phyloP scores from a whole-genome alignment of 495 filamentous ascomycete species.

The Cladorrhinum samala region DNA sequence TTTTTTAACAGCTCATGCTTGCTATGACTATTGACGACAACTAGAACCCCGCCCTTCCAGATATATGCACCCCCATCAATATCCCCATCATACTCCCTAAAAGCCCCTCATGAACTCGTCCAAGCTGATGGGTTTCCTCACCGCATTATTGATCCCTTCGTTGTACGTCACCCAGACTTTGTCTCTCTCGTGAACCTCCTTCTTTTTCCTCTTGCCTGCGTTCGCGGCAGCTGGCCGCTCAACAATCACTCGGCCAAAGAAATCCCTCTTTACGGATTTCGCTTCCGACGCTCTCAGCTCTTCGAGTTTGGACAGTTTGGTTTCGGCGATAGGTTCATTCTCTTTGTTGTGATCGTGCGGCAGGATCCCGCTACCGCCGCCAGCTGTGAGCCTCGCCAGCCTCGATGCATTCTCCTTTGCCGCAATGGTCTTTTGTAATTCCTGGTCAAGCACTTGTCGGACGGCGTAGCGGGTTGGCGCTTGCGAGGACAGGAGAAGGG shows the following conservation, averaged over 20 bases:
- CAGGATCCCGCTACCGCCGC: constrained; percentile 26
- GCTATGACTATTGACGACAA: neutral
- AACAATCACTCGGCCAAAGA: constrained; percentile 73
- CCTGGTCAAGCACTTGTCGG: constrained; percentile 85
- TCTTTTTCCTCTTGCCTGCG: constrained; percentile 21
- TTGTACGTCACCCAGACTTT: constrained; percentile 92
- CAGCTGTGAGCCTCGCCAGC: constrained; percentile 48
- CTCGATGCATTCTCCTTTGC: constrained; percentile 53
- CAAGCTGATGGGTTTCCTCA: constrained; percentile 83
- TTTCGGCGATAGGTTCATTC: constrained; percentile 32
- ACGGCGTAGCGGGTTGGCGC: constrained; percentile 80
- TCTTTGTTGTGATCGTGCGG: constrained; percentile 33
- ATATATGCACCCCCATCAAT: neutral
- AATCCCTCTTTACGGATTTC: constrained; percentile 67
- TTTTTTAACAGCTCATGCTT: too few species aligned
- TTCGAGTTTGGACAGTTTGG: constrained; percentile 2
- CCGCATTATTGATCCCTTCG: constrained; percentile 95
- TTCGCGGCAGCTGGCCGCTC: constrained; percentile 34
- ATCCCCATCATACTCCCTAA: constrained; percentile 13
- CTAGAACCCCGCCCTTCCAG: neutral
- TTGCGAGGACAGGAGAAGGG: constrained; percentile 40
- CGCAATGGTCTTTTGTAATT: constrained; percentile 64
- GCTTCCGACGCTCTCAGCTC: constrained; percentile 13
- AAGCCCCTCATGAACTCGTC: constrained; percentile 73
- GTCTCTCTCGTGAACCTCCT: constrained; percentile 37